phyloP scores from a whole-genome alignment of 768 basidiomycete genomes.

The Suillus hirtellus region DNA sequence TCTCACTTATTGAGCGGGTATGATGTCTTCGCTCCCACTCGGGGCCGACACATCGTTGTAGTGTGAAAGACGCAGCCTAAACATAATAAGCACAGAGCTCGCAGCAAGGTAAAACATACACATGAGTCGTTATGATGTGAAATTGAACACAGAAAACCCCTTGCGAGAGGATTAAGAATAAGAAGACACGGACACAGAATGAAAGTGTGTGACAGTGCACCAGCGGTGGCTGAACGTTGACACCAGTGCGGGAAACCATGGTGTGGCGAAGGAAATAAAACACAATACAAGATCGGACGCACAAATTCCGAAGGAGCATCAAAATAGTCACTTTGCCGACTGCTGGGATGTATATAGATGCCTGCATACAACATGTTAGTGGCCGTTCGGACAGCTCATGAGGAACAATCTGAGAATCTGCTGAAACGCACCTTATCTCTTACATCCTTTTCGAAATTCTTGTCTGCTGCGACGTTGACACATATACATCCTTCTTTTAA shows the following conservation, averaged over 20 bases:
- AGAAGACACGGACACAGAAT: not conserved
- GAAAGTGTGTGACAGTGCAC: not conserved
- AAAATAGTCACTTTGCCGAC: constrained; percentile 98
- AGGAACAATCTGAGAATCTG: not conserved
- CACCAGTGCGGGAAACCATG: not conserved
- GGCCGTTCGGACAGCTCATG: not conserved
- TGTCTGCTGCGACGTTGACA: constrained; percentile 90
- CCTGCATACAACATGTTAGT: constrained; percentile 44
- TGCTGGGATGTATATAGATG: constrained; percentile 90
- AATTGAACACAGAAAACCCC: not conserved
- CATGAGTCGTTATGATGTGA: not conserved
- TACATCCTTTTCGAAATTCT: constrained; percentile 94
- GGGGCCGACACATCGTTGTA: constrained; percentile 23
- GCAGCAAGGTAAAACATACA: not conserved
- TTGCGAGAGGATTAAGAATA: not conserved
- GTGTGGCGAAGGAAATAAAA: not conserved
- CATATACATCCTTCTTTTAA: constrained; percentile 95
- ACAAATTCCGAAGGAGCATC: constrained; percentile 97
- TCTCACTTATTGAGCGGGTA: constrained; percentile 1
- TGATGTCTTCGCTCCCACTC: constrained; percentile 14
- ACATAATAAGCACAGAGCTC: constrained; percentile 4
- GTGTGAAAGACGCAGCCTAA: constrained; percentile 30
- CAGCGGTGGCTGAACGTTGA: not conserved
- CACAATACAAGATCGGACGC: constrained; percentile 32
- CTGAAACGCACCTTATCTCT: constrained; percentile 72